Percentiles rank a stretch among this genome's conserved stretches.
Conservation (phyloP, 139 green algal genomes). For the Helicosporidium sp. region DNA sequence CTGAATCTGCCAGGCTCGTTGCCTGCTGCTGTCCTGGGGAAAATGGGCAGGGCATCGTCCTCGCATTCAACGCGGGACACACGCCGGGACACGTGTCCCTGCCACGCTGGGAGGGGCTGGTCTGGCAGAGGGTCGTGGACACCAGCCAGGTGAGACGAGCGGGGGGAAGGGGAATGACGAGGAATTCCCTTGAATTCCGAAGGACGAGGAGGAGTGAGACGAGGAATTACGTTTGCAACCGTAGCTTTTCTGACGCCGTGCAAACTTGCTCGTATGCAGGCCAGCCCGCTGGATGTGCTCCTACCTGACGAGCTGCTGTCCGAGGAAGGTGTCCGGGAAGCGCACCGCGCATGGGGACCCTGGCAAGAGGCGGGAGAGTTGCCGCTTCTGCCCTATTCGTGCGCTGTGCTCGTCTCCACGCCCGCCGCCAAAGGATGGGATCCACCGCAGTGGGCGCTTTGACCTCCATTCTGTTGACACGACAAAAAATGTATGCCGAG, state of each 20-base stretch:
- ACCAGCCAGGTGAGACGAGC: constrained; percentile 52
- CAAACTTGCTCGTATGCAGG: constrained; percentile 8
- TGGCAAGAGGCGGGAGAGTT: constrained; percentile 48
- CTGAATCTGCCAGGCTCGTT: too few species aligned
- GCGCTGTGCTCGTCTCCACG: constrained; percentile 46
- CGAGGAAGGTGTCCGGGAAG: constrained; percentile 13
- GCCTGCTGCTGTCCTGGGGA: constrained; percentile 1
- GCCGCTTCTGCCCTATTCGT: constrained; percentile 58
- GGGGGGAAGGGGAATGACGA: too few species aligned
- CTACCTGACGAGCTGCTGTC: constrained; percentile 32
- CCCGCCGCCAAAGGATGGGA: constrained; percentile 6
- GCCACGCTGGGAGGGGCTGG: constrained; percentile 32
- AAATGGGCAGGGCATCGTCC: constrained; percentile 37
- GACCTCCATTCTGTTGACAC: too few species aligned
- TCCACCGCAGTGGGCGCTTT: constrained; percentile 1
- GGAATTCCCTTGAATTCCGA: too few species aligned
- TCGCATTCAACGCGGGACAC: constrained; percentile 41
- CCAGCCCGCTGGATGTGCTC: constrained; percentile 61
- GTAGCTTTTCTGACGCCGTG: not conserved
- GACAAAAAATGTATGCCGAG: too few species aligned
- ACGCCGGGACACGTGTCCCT: constrained; percentile 25
- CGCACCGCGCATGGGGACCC: constrained; percentile 18
- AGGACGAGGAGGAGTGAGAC: not conserved
- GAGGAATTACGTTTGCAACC: too few species aligned
- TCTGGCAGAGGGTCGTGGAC: constrained; percentile 50